These are phyloP conservation scores for Hymenoscyphus salicellus DNA, from an alignment of 2,329 filamentous ascomycete species.

Conservation along the genomic window DNA sequence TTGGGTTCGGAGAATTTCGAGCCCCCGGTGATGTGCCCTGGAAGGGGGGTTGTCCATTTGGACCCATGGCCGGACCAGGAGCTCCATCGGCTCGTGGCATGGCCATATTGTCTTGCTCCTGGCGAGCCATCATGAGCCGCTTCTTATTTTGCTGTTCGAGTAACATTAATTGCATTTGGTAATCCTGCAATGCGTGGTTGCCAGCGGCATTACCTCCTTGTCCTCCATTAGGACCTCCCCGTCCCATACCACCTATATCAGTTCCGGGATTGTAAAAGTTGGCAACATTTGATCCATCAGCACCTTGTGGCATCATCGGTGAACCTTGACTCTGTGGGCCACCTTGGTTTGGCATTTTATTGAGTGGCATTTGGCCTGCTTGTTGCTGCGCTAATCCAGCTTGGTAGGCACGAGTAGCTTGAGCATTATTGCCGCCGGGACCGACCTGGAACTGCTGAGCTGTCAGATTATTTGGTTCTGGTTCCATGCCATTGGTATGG, in stretches of 20 bases:
- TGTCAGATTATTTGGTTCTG: constrained; percentile 64
- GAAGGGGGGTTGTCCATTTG: constrained; percentile 60
- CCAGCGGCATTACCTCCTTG: constrained; percentile 34
- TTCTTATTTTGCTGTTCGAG: constrained; percentile 88
- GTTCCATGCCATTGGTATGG: constrained; percentile 64
- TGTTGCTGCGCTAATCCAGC: constrained; percentile 79
- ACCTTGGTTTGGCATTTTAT: constrained; percentile 68
- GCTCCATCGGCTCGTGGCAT: constrained; percentile 48
- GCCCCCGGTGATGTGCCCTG: constrained; percentile 65
- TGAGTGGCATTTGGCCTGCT: constrained; percentile 68
- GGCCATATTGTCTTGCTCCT: constrained; percentile 67
- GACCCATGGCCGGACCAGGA: constrained; percentile 46
- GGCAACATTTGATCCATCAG: constrained; percentile 57
- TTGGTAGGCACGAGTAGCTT: constrained; percentile 74
- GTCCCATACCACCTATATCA: constrained; percentile 46
- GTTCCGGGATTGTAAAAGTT: constrained; percentile 66
- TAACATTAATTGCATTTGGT: constrained; percentile 86
- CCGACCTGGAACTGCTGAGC: constrained; percentile 67
- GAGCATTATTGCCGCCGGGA: constrained; percentile 42
- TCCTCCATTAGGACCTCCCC: constrained; percentile 45
- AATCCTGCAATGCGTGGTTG: constrained; percentile 81
- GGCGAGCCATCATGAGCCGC: constrained; percentile 76
- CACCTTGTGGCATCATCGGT: constrained; percentile 71
- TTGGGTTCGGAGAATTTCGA: constrained; percentile 72
- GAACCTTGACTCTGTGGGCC: constrained; percentile 76